These are phyloP conservation scores for Ophiostoma quercus DNA, from an alignment of 2,329 filamentous ascomycete species.

Conservation along the genomic window DNA sequence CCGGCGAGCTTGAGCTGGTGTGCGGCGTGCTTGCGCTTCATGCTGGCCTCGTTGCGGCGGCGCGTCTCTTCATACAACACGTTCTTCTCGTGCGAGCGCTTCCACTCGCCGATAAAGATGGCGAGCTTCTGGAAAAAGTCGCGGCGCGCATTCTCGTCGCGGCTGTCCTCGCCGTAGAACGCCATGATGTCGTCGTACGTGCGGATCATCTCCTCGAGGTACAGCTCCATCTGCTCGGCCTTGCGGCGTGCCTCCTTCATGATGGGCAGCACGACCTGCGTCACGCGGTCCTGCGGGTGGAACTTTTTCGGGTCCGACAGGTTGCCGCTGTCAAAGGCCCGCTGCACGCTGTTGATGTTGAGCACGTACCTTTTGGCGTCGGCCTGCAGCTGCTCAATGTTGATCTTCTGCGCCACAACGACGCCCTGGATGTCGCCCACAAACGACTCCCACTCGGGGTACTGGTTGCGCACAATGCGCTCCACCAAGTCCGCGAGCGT, in stretches of 20 bases:
- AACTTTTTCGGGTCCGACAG: constrained; percentile 96
- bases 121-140: constrained; percentile 96
- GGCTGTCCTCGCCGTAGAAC: constrained; percentile 91
- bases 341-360: constrained; percentile 90
- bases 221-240: constrained; percentile 90
- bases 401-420: constrained; percentile 77
- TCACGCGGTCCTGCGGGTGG: constrained; percentile 92
- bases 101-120: constrained; percentile 87
- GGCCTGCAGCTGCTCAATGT: constrained; percentile 81
- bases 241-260: constrained; percentile 98
- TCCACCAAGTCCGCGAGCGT: constrained; percentile 95
- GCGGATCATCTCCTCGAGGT: constrained; percentile 85
- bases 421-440: constrained; percentile 78
- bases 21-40: constrained; percentile 82
- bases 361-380: constrained; percentile 91
- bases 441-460: constrained; percentile 91
- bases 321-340: constrained; percentile 86
- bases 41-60: constrained; percentile 80
- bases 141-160: constrained; percentile 84
- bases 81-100: constrained; percentile 94
- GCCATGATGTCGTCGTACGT: constrained; percentile 93
- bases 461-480: constrained; percentile 92
- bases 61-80: constrained; percentile 72
- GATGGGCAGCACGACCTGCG: constrained; percentile 79
- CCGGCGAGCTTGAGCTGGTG: constrained; percentile 51